Evolutionary conservation across 768 basidiomycete species (phyloP).

Genomic region (Termitomyces sp.): DNA sequence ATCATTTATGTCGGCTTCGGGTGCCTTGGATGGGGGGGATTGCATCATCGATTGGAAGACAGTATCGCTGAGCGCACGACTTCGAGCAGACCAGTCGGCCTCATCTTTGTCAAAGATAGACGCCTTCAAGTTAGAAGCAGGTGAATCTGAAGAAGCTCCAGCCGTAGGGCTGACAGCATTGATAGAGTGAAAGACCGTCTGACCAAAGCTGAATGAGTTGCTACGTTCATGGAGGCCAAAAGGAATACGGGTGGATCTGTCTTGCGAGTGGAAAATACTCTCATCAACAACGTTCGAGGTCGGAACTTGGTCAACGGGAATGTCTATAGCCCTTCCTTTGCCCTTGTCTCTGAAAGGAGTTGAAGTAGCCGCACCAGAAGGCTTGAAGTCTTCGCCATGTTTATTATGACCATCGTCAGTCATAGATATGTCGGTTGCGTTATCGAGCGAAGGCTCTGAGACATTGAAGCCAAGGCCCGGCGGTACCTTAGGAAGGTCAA

Average conservation of each 20-base stretch:
- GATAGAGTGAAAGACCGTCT: slow-evolving; percentile 59
- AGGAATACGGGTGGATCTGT: slow-evolving; percentile 33
- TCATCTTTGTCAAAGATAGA: slow-evolving; percentile 23
- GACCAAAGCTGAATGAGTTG: slow-evolving; percentile 67
- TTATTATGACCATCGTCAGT: slow-evolving; percentile 27
- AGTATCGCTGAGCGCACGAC: slow-evolving; percentile 61
- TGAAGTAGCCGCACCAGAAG: slow-evolving; percentile 34
- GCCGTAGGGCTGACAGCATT: slow-evolving; percentile 18
- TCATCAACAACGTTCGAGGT: slow-evolving; percentile 28
- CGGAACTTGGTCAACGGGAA: slow-evolving; percentile 17
- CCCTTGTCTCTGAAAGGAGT: slow-evolving; percentile 41
- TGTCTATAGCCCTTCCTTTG: slow-evolving; percentile 35
- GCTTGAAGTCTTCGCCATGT: slow-evolving; percentile 14
- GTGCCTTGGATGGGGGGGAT: slow-evolving; percentile 31
- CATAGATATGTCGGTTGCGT: slow-evolving; percentile 29
- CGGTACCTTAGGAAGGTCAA: slow-evolving; percentile 50
- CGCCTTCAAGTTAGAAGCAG: slow-evolving; percentile 28
- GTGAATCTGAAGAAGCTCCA: slow-evolving; percentile 18
- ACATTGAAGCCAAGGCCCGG: slow-evolving; percentile 41
- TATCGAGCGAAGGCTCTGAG: slow-evolving; percentile 31
- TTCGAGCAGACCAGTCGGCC: slow-evolving; percentile 29
- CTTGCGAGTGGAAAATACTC: slow-evolving; percentile 41
- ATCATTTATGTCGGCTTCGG: slow-evolving; percentile 68
- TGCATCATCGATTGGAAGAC: slow-evolving; percentile 58
- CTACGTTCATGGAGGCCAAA: slow-evolving; percentile 50